Conservation (phyloP, 257 asterid species). For the Coffea canephora region DNA sequence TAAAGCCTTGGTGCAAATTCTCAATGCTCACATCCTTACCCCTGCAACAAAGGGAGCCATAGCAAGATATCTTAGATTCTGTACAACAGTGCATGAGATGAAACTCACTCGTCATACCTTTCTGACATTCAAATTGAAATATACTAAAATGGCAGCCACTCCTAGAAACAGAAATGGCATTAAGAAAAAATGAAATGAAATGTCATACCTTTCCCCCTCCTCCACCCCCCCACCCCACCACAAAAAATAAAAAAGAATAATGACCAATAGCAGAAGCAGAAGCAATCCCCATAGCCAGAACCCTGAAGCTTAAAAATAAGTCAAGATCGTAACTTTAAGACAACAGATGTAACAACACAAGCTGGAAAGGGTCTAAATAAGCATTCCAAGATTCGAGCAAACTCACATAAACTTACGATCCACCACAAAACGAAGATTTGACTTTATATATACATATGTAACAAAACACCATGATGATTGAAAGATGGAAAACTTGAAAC, state of each 20-base stretch:
- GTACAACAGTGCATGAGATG: neutral
- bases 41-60: conserved; percentile 41
- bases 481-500: neutral
- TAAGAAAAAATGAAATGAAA: no score
- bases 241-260: no score
- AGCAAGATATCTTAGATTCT: neutral
- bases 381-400: neutral
- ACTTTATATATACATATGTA: neutral
- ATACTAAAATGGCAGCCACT: neutral
- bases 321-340: neutral
- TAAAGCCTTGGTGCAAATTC: conserved; percentile 80
- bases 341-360: neutral
- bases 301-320: neutral
- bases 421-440: neutral
- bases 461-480: neutral
- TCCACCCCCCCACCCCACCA: no score
- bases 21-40: conserved; percentile 77
- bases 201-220: no score
- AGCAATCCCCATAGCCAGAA: neutral
- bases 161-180: neutral
- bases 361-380: neutral
- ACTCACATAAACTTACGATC: neutral
- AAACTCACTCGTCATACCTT: neutral
- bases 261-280: neutral
- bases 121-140: neutral